phyloP scores from a whole-genome alignment of 805 yeast genomes.

The Henningerozyma blattae region DNA sequence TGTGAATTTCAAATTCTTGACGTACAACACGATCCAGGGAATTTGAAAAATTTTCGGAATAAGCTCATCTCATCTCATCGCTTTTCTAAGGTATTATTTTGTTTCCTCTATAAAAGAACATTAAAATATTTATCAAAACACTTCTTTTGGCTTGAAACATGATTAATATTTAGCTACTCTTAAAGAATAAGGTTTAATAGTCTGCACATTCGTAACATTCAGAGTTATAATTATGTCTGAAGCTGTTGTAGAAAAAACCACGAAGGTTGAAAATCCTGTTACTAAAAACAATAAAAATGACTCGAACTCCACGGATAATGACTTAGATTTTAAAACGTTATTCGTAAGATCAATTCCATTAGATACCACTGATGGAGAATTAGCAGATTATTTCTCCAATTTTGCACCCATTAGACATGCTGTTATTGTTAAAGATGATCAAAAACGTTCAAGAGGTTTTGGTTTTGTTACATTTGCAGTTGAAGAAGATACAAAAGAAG shows the following conservation, averaged over 20 bases:
- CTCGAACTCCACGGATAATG: constrained; percentile 11
- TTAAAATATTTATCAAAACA: no score
- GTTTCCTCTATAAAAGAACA: no score
- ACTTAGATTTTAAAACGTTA: constrained; percentile 40
- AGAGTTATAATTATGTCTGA: constrained; percentile 2
- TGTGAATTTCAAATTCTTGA: no score
- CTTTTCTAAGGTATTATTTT: no score
- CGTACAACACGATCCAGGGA: no score
- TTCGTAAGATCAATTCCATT: constrained; percentile 81
- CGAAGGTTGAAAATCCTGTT: no score
- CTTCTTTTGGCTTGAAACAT: no score
- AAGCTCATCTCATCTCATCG: no score
- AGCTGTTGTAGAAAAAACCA: neutral
- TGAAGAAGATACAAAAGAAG: constrained; percentile 74
- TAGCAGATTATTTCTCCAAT: constrained; percentile 77
- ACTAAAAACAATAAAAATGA: neutral
- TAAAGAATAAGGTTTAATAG: no score
- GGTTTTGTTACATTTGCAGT: constrained; percentile 86
- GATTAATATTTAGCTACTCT: no score
- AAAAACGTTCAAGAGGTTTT: constrained; percentile 77
- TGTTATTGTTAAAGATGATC: constrained; percentile 70
- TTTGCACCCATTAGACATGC: constrained; percentile 95
- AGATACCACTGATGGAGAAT: constrained; percentile 68
- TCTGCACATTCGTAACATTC: neutral
- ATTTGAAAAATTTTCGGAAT: no score